phyloP scores from a whole-genome alignment of 345 rosid genomes.

The Arabidopsis arenosa region DNA sequence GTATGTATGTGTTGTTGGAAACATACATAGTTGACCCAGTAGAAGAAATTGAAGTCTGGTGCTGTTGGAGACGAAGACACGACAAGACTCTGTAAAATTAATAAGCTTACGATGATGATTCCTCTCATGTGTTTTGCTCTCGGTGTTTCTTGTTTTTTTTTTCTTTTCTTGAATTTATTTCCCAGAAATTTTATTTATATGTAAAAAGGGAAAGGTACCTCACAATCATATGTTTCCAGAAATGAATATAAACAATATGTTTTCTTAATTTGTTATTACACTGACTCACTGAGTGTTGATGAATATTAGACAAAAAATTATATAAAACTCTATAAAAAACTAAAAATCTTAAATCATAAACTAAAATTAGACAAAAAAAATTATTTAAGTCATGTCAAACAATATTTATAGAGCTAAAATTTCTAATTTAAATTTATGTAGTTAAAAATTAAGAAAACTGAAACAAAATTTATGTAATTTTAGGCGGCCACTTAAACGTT shows the following conservation, averaged over 20 bases:
- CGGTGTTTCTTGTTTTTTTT: neutral
- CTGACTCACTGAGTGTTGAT: too few species aligned
- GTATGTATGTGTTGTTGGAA: neutral
- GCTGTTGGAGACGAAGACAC: slow-evolving; percentile 21
- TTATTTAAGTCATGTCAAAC: too few species aligned
- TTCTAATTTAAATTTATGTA: too few species aligned
- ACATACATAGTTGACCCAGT: slow-evolving; percentile 47
- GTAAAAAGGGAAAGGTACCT: neutral
- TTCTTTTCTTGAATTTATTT: neutral
- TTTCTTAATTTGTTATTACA: neutral
- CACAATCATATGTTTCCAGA: neutral
- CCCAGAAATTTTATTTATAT: neutral
- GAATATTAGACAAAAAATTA: too few species aligned
- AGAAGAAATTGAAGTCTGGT: slow-evolving; percentile 45
- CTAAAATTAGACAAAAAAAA: too few species aligned
- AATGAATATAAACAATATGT: neutral
- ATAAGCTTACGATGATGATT: slow-evolving; percentile 31
- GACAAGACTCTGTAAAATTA: slow-evolving; percentile 19
- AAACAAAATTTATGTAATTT: too few species aligned
- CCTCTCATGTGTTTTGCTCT: slow-evolving; percentile 33
- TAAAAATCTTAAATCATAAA: too few species aligned
- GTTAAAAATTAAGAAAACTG: too few species aligned
- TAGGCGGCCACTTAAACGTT: too few species aligned
- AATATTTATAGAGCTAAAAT: too few species aligned
- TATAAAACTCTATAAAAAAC: too few species aligned